Conservation (phyloP, 2,329 filamentous ascomycete genomes). For the Penicillium psychrosexuale region DNA sequence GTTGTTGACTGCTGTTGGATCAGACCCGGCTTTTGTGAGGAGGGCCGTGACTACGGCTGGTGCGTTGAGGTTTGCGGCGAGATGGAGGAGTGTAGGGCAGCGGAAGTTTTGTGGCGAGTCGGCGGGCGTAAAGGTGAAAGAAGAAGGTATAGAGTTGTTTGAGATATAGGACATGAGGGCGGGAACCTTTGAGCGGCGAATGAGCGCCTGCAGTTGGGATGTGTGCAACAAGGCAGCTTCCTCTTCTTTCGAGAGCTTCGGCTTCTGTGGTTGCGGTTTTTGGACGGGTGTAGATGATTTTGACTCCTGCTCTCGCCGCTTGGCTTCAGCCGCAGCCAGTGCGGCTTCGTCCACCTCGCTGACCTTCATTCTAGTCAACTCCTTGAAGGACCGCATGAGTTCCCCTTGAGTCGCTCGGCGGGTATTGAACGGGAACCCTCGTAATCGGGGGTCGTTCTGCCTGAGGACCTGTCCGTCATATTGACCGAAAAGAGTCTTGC, state of each 20-base stretch:
- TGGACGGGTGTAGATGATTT: constrained; percentile 32
- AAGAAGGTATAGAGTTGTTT: constrained; percentile 66
- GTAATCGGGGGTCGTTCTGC: constrained; percentile 72
- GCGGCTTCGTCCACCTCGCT: constrained; percentile 69
- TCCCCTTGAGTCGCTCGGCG: constrained; percentile 88
- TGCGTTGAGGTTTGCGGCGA: constrained; percentile 78
- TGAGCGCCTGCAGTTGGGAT: constrained; percentile 79
- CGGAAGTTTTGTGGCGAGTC: constrained; percentile 69
- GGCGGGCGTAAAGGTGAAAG: constrained; percentile 72
- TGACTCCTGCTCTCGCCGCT: constrained; percentile 41
- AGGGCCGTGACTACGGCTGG: constrained; percentile 74
- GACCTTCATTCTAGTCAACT: constrained; percentile 86
- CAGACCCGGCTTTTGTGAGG: constrained; percentile 68
- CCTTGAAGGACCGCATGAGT: constrained; percentile 89
- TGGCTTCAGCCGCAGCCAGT: constrained; percentile 53
- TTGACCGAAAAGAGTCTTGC: constrained; percentile 81
- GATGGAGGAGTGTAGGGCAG: constrained; percentile 77
- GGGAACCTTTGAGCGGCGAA: constrained; percentile 85
- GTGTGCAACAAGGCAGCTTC: constrained; percentile 81
- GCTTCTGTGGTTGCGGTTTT: constrained; percentile 42
- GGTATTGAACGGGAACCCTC: constrained; percentile 91
- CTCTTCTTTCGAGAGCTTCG: constrained; percentile 75
- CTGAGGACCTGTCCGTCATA: constrained; percentile 84
- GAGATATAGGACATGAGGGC: constrained; percentile 80
- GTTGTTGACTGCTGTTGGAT: constrained; percentile 66